These are phyloP conservation scores for Epicoccum nigrum DNA, from an alignment of 2,329 filamentous ascomycete genomes.

Conservation along the genomic window DNA sequence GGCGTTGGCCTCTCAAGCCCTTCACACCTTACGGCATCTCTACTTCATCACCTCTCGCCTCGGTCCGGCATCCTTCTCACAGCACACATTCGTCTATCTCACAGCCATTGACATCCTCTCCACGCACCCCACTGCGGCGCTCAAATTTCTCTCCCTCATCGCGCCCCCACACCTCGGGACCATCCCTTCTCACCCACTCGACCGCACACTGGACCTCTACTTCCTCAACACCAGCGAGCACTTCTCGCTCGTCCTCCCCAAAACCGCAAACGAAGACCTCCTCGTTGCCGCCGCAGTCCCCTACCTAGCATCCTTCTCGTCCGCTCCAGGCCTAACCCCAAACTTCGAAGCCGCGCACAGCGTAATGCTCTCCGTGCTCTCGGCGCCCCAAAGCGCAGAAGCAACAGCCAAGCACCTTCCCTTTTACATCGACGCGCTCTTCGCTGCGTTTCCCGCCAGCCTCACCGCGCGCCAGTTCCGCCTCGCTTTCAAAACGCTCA, in stretches of 20 bases:
- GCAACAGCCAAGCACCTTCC: constrained; percentile 75
- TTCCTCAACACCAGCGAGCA: constrained; percentile 89
- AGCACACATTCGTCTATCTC: constrained; percentile 83
- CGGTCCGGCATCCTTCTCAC: constrained; percentile 76
- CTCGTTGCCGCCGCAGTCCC: constrained; percentile 75
- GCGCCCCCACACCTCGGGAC: constrained; percentile 60
- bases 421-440: constrained; percentile 82
- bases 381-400: constrained; percentile 75
- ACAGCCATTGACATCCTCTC: constrained; percentile 81
- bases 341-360: constrained; percentile 92
- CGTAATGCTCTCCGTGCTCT: constrained; percentile 78
- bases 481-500: constrained; percentile 82
- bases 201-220: constrained; percentile 80
- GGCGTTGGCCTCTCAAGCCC: constrained; percentile 69
- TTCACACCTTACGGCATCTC: constrained; percentile 76
- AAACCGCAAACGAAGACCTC: constrained; percentile 71
- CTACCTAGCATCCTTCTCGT: constrained; percentile 68
- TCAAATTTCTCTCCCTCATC: constrained; percentile 70
- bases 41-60: constrained; percentile 82
- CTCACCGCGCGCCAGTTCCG: constrained; percentile 86
- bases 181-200: constrained; percentile 68
- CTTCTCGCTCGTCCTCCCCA: constrained; percentile 72
- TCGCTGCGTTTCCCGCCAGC: constrained; percentile 77
- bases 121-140: constrained; percentile 69
- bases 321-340: constrained; percentile 63